Base-by-base conservation (phyloP, 345 rosid genomes). In the Populus pruinosa region DNA sequence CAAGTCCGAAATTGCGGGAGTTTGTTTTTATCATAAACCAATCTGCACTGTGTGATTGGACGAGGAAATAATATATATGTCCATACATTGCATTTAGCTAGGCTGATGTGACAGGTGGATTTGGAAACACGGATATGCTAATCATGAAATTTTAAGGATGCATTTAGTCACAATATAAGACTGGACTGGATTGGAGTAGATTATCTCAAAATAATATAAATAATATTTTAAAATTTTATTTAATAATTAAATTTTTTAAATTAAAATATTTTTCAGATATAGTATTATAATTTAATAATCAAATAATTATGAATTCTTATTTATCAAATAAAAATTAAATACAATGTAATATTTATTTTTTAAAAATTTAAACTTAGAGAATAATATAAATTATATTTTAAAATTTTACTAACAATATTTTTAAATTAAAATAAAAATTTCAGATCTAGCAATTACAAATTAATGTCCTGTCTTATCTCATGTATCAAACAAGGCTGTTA, bases 381-480 rank as follows among this genome's bases (percentile, higher is more conserved):
- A n/a, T n/a, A 33, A 33, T 33, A 33, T 33, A 33, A 33, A 33
- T 0, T 33, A 33, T 33, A 33, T 33, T 4, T 33, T 33, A 33
- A 4, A 33, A 3, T 2, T 0, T 31, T 31, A 2, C 3, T 5
- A 33, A 33, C 0, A 33, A 4, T n/a, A n/a, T n/a, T n/a, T 0
- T 33, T 0, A 33, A 33, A 33, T 4, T 33, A 33, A 33, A 4
- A 0, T 4, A 3, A 4, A 33, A 4, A 4, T 33, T 33, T 27
- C 29, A 27, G 1, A 27, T 27, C 0, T 41, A 41, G 6, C 39
- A 38, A 0, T 5, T 38, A 1, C 39, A 38, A 6, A 38, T 7
- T 38, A 43, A 4, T 33, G 4, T 33, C 36, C 5, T 33, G 4
- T 56, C 14, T 9, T 21, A n/a, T n/a, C 6, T 23, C 2, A 10